A percentile compares a stretch with the other conserved stretches of the same genome.
These are phyloP conservation scores for Penicillium lividum DNA, from an alignment of 495 filamentous ascomycete genomes.

Conservation along the genomic window DNA sequence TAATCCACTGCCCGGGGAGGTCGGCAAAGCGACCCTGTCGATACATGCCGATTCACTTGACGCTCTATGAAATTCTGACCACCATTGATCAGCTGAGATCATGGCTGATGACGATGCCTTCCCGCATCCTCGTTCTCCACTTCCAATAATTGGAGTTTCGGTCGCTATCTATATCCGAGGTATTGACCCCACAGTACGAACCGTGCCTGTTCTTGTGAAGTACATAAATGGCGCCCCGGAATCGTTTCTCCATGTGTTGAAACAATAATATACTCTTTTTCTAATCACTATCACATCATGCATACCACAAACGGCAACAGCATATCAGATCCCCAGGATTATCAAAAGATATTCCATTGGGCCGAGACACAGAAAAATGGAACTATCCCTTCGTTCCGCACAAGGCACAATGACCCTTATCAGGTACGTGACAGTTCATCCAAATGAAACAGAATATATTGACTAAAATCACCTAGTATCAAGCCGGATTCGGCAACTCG, in stretches of 20 bases:
- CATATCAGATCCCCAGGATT: slow-evolving; percentile 42
- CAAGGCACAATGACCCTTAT: slow-evolving; percentile 55
- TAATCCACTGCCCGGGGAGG: slow-evolving; percentile 19
- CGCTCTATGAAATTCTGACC: slow-evolving; percentile 1
- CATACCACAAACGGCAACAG: slow-evolving; percentile 24
- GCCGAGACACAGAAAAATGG: slow-evolving; percentile 57
- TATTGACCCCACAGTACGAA: slow-evolving; percentile 10
- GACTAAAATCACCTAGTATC: slow-evolving; percentile 43
- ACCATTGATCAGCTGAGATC: neutral
- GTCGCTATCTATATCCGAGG: neutral
- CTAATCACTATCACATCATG: slow-evolving; percentile 21
- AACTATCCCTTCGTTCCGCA: slow-evolving; percentile 47
- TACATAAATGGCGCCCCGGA: slow-evolving; percentile 5
- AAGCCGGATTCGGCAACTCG: slow-evolving; percentile 55
- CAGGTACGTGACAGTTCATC: slow-evolving; percentile 31
- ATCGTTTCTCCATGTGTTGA: neutral
- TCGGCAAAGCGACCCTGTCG: slow-evolving; percentile 21
- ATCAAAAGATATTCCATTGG: slow-evolving; percentile 61
- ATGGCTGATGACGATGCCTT: neutral
- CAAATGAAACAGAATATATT: neutral
- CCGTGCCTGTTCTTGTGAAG: neutral
- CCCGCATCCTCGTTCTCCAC: neutral
- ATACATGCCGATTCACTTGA: slow-evolving; percentile 21
- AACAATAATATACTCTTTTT: neutral
- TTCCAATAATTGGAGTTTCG: neutral